Percentiles rank a stretch among this genome's conserved stretches.
These are phyloP conservation scores for Mortierella sp. DNA, from an alignment of 371 early-diverging fungal species.

Conservation along the genomic window DNA sequence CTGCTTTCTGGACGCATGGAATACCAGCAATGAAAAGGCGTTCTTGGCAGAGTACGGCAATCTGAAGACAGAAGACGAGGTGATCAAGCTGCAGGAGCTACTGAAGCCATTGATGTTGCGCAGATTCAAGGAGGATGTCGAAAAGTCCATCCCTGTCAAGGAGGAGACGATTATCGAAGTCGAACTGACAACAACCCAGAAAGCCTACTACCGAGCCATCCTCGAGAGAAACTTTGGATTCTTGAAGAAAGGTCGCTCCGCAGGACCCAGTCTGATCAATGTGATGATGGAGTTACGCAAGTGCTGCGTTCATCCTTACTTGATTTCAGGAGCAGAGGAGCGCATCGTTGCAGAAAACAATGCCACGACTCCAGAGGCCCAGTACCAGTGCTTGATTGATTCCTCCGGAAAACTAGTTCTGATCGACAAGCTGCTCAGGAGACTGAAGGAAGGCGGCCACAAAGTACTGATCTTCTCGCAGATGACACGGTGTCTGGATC, in stretches of 20 bases:
- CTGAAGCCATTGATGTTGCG: slow-evolving; percentile 82
- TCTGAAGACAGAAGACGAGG: slow-evolving; percentile 81
- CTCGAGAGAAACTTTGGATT: slow-evolving; percentile 90
- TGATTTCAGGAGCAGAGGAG: slow-evolving; percentile 90
- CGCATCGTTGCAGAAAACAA: slow-evolving; percentile 74
- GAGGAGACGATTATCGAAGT: slow-evolving; percentile 94
- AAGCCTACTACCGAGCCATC: slow-evolving; percentile 91
- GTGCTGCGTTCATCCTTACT: slow-evolving; percentile 89
- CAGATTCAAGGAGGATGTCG: slow-evolving; percentile 89
- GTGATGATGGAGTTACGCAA: slow-evolving; percentile 86
- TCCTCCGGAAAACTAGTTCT: slow-evolving; percentile 91
- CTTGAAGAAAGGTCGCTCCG: slow-evolving; percentile 68
- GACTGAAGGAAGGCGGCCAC: slow-evolving; percentile 85
- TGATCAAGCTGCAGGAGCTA: slow-evolving; percentile 73
- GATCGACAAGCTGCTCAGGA: slow-evolving; percentile 88
- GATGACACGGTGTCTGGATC: slow-evolving; percentile 88
- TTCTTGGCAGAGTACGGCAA: slow-evolving; percentile 85
- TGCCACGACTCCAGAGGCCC: slow-evolving; percentile 68
- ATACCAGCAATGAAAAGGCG: slow-evolving; percentile 63
- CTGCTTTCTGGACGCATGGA: background rate
- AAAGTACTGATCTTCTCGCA: slow-evolving; percentile 97
- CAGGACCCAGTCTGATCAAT: slow-evolving; percentile 54
- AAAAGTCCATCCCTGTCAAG: slow-evolving; percentile 85
- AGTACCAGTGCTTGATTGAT: slow-evolving; percentile 82
- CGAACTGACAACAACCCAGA: slow-evolving; percentile 84